A percentile compares a stretch with the other conserved stretches of the same genome.
Evolutionary conservation across 1,284 basidiomycete species (phyloP).

Genomic region (Heterobasidion irregulare): DNA sequence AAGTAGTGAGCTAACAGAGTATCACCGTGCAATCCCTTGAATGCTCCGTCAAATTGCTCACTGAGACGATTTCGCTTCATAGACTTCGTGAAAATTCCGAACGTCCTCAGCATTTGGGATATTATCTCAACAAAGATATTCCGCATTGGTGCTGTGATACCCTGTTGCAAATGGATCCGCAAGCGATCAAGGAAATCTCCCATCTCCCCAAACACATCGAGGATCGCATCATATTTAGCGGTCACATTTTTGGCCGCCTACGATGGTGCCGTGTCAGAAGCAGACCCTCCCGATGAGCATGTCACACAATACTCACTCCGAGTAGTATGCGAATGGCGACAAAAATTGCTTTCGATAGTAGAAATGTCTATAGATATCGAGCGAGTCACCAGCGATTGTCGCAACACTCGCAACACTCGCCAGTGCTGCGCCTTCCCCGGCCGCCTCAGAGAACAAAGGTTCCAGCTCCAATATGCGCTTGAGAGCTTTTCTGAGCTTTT

Average conservation of each 20-base stretch:
- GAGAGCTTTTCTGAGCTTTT: not conserved
- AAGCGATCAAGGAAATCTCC: not conserved
- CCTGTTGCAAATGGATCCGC: not conserved
- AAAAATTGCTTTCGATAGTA: too few species aligned
- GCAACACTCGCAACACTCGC: too few species aligned
- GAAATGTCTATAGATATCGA: too few species aligned
- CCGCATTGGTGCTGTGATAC: not conserved
- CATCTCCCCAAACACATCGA: not conserved
- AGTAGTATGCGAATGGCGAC: not conserved
- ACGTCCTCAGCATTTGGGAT: not conserved
- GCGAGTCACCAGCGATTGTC: too few species aligned
- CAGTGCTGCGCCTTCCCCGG: too few species aligned
- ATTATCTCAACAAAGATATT: not conserved
- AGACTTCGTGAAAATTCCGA: not conserved
- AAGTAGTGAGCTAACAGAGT: not conserved
- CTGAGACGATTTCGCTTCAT: not conserved
- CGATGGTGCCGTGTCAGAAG: not conserved
- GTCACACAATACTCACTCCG: not conserved
- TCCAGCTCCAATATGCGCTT: not conserved
- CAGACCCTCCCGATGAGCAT: not conserved
- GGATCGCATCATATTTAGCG: not conserved
- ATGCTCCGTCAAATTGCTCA: too few species aligned
- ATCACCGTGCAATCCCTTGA: not conserved
- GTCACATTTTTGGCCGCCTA: not conserved
- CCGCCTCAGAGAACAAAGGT: not conserved